Evolutionary conservation across 2,329 filamentous ascomycete genomes (phyloP), one percentile per base, ranked within the genome.

Genomic region (Septoria petroselini): DNA sequence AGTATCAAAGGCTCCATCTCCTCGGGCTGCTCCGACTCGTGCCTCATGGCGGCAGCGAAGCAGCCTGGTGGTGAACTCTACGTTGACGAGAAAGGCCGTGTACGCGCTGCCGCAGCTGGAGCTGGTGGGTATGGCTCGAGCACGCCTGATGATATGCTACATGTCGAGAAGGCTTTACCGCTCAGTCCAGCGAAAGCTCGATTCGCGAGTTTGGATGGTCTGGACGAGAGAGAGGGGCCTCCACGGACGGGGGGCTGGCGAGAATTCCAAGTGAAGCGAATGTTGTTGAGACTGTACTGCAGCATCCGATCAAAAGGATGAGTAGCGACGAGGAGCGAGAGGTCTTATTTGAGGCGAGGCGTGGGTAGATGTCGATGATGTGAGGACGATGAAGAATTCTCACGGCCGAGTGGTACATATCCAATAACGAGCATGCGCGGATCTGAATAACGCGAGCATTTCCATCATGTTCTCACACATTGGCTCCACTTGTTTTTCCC

Each of bases 201-300:
- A 12, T 44, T 44, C 41, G 41, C 41, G 17, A 39, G 34, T 30
- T 19, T 37, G 17, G 30, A 35, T 17, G 42, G 33, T 6, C 21
- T 33, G 30, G 41, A 43, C 7, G 41, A 43, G 7, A 7, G 19
- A 9, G 41, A 43, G 29, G 33, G 19, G 12, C 25, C n/a, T n/a
- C 30, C 9, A 17, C 23, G 15, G 30, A 45, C 14, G 31, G 21
- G 11, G 41, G 30, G 1, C 14, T 35, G 12, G 42, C 40, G 25
- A 29, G 40, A 12, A 42, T 42, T n/a, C 40, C 40, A 9, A 42
- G 40, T 21, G 27, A 42, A 12, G 40, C 40, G 40, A 42, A 42
- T 42, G 19, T 42, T 8, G 29, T 42, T 25, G 25, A 42, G 40
- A 42, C 40, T 3, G 40, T 42, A 7, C 12, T 42, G 27, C 40